Evolutionary conservation across 2,329 filamentous ascomycete genomes (phyloP), one percentile per base, ranked within the genome.

Genomic region (Penicillium sp.): DNA sequence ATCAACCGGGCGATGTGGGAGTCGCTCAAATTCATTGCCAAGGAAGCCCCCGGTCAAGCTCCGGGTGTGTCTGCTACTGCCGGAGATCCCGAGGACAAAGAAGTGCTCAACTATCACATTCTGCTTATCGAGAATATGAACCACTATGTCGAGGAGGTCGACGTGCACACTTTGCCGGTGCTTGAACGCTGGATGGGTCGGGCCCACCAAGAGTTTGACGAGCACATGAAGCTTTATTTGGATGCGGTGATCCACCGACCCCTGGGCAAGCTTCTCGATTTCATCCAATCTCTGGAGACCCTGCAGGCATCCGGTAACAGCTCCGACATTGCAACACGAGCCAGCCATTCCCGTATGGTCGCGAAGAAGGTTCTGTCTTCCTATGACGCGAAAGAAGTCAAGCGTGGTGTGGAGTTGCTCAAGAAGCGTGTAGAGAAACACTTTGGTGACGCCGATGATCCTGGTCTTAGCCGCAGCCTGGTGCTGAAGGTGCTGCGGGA

Each of bases 101-200:
- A 97, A 74, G 91, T 92, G 5, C 84, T 99, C 59, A 98, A 98
- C 77, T 96, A 96, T 77, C 93, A 98, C 75, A 96, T 99, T 68
- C 83, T 98, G 33, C 83, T 98, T 53, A 98, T 99, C 65, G 93
- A 99, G 75, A 99, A 99, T 75, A 97, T 97, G 92, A 96, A 97
- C 71, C 92, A 96, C 75, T 98, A 96, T 77, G 81, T 95, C 11
- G 93, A 98, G 72, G 93, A 97, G 74, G 89, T 96, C 9, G 91
- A 96, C 64, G 79, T 88, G 16, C 84, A 86, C 19, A 83, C 85
- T 37, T 86, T 95, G 61, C 84, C 89, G 8, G 86, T 96, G 1
- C 83, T 98, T 4, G 87, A 91, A 59, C 87, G 91, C 65, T 97
- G 93, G 91, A 89, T 88, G 69, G 85, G 88, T 39, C 88, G 89